Conservation (phyloP, 2,329 filamentous ascomycete species). For the Emmonsia crescens region DNA sequence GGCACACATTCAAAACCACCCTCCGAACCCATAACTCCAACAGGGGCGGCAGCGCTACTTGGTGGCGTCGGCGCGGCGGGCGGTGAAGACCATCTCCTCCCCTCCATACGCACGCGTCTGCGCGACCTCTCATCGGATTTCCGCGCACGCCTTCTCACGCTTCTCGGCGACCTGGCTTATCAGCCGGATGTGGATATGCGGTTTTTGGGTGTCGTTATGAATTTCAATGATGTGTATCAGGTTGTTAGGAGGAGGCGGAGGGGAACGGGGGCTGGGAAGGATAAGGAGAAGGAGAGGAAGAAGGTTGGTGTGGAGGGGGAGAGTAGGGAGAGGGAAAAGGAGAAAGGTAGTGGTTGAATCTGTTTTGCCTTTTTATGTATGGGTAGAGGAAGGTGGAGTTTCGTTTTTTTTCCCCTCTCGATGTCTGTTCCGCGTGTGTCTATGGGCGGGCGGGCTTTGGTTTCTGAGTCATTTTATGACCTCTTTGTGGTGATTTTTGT, state of each 20-base stretch:
- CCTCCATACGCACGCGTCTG: conserved; percentile 63
- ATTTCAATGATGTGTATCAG: conserved; percentile 95
- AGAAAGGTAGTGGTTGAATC: neutral
- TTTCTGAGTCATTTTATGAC: neutral
- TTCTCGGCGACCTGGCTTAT: conserved; percentile 83
- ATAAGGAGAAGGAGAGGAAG: conserved; percentile 25
- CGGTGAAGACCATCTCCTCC: conserved; percentile 55
- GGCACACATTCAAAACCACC: neutral
- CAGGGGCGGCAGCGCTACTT: neutral
- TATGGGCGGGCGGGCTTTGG: neutral
- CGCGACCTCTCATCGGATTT: conserved; percentile 65
- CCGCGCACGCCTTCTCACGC: conserved; percentile 60
- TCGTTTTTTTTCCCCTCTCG: neutral
- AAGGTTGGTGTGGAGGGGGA: conserved; percentile 14
- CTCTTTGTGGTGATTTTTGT: neutral
- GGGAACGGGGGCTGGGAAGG: conserved; percentile 19
- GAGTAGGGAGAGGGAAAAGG: conserved; percentile 17
- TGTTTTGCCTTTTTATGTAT: neutral
- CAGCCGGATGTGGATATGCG: conserved; percentile 92
- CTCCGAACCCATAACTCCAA: neutral
- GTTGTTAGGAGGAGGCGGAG: conserved; percentile 54
- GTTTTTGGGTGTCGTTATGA: conserved; percentile 94
- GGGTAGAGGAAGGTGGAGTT: neutral
- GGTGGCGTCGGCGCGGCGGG: conserved; percentile 1
- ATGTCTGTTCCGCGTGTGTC: neutral